Conservation (phyloP, 2,329 filamentous ascomycete genomes). For the Zasmidium cellare region DNA sequence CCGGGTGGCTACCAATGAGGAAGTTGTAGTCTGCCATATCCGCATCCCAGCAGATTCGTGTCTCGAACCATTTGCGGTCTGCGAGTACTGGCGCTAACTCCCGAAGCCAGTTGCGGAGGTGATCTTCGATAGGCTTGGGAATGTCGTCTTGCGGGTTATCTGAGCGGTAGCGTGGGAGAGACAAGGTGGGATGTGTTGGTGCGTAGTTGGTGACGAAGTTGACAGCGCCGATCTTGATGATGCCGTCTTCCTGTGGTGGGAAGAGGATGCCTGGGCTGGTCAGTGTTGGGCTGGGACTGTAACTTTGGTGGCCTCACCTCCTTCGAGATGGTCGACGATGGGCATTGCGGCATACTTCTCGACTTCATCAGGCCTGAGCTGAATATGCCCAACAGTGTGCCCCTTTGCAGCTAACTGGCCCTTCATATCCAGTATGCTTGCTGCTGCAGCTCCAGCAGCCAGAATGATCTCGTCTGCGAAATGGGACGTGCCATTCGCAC, state of each 20-base stretch:
- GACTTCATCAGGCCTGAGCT: conserved; percentile 30
- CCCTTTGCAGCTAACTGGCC: conserved; percentile 25
- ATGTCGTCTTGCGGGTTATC: conserved; percentile 11
- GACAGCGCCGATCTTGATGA: conserved; percentile 23
- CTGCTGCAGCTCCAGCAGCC: conserved; percentile 59
- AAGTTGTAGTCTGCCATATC: conserved; percentile 18
- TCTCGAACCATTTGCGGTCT: conserved; percentile 14
- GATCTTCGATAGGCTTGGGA: conserved; percentile 13
- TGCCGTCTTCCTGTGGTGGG: conserved; percentile 23
- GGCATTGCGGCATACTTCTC: conserved; percentile 27
- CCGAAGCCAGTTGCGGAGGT: conserved; percentile 7
- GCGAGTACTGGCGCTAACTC: conserved; percentile 11
- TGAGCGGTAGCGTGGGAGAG: conserved; percentile 14
- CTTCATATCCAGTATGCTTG: conserved; percentile 44
- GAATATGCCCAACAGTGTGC: conserved; percentile 31
- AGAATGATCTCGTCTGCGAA: conserved; percentile 56
- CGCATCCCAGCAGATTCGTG: conserved; percentile 19
- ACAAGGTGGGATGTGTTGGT: conserved; percentile 1
- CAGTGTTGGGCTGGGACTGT: not conserved
- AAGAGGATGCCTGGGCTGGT: conserved; percentile 18
- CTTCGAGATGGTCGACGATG: conserved; percentile 28
- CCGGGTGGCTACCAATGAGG: conserved; percentile 9
- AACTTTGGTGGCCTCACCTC: conserved; percentile 6
- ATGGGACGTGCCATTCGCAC: conserved; percentile 48
- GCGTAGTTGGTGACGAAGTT: conserved; percentile 23